These are phyloP conservation scores for Apiotrichum siamense DNA, from an alignment of 1,284 basidiomycete genomes.

Conservation along the genomic window DNA sequence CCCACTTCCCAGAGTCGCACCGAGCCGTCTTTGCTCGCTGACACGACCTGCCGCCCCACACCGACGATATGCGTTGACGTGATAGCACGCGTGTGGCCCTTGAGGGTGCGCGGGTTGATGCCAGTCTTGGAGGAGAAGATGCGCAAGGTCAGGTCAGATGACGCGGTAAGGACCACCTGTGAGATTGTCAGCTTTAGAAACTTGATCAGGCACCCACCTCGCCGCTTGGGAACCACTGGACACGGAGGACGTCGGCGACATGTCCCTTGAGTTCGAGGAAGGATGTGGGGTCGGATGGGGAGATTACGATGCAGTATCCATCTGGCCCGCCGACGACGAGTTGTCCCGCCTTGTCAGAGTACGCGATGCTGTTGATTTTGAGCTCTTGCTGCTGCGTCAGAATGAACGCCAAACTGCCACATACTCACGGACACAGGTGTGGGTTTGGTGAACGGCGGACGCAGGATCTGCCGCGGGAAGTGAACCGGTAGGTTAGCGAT, in stretches of 20 bases:
- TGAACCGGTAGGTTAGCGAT: constrained; percentile 23
- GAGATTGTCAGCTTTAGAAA: constrained; percentile 9
- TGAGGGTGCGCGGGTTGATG: constrained; percentile 55
- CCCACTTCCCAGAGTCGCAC: constrained; percentile 70
- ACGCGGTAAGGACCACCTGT: constrained; percentile 47
- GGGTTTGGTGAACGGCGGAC: constrained; percentile 33
- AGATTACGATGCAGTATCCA: constrained; percentile 41
- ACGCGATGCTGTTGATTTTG: constrained; percentile 39
- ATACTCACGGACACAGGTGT: constrained; percentile 26
- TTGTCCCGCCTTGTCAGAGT: constrained; percentile 31
- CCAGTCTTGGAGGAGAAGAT: constrained; percentile 44
- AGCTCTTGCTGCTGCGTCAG: constrained; percentile 20
- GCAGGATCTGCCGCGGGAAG: constrained; percentile 39
- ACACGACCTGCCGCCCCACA: constrained; percentile 59
- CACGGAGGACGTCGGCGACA: constrained; percentile 46
- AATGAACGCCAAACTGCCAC: background rate
- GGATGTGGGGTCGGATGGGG: constrained; percentile 10
- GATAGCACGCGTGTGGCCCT: constrained; percentile 60
- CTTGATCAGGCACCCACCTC: constrained; percentile 19
- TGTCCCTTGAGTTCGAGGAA: constrained; percentile 44
- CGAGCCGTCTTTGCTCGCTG: constrained; percentile 59
- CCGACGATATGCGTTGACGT: constrained; percentile 57
- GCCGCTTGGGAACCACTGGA: constrained; percentile 43
- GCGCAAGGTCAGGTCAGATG: constrained; percentile 46
- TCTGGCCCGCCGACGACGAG: constrained; percentile 46